phyloP scores from a whole-genome alignment of 2,329 filamentous ascomycete species.

The Sporothrix protearum region DNA sequence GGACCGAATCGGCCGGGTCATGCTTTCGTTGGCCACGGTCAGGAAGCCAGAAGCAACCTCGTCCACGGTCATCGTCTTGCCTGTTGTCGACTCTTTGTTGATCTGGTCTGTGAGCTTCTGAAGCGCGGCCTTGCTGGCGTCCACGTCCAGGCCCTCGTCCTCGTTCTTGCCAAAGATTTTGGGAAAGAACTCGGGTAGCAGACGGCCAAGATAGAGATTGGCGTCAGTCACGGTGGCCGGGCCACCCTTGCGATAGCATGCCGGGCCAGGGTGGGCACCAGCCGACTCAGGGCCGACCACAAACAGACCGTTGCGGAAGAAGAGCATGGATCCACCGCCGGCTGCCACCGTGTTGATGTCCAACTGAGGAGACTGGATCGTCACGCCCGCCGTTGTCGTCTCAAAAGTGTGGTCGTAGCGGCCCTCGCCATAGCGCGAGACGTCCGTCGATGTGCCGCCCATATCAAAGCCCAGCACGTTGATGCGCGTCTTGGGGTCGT shows the following conservation, averaged over 20 bases:
- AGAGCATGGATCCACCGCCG: conserved; percentile 78
- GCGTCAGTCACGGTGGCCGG: conserved; percentile 92
- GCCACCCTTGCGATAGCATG: conserved; percentile 85
- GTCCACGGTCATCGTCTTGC: conserved; percentile 69
- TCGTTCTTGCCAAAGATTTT: conserved; percentile 93
- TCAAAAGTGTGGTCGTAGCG: conserved; percentile 92
- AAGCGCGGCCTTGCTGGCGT: conserved; percentile 72
- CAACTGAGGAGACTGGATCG: conserved; percentile 85
- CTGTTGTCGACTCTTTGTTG: conserved; percentile 61
- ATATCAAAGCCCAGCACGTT: conserved; percentile 95
- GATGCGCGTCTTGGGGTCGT: conserved; percentile 74
- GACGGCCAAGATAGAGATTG: conserved; percentile 76
- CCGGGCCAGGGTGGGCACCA: conserved; percentile 82
- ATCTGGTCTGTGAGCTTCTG: conserved; percentile 72
- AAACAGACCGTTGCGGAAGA: conserved; percentile 86
- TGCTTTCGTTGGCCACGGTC: conserved; percentile 85
- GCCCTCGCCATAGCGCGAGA: conserved; percentile 80
- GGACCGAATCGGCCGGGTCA: conserved; percentile 85
- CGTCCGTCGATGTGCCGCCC: conserved; percentile 90
- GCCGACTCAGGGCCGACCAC: conserved; percentile 88
- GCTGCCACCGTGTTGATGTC: conserved; percentile 95
- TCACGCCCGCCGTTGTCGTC: conserved; percentile 73
- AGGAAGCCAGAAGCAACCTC: conserved; percentile 88
- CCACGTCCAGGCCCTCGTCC: conserved; percentile 71
- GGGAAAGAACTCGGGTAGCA: conserved; percentile 88